Conservation (phyloP, 495 filamentous ascomycete genomes). For the Penicillium verhagenii region DNA sequence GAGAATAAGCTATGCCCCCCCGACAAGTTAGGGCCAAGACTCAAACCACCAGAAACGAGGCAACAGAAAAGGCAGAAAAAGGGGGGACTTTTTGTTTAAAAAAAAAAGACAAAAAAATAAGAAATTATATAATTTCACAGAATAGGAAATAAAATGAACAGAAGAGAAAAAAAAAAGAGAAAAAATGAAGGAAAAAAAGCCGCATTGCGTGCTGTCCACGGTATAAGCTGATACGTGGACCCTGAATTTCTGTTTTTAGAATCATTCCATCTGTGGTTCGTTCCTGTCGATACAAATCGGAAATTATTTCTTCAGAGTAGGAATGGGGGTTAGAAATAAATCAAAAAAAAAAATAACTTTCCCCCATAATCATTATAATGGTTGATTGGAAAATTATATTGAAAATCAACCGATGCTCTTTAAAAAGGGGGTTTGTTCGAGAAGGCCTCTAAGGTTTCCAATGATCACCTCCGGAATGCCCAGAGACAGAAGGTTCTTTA, state of each 20-base stretch:
- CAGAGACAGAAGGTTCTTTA: conserved; percentile 26
- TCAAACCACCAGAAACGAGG: background rate
- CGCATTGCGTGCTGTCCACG: conserved; percentile 14
- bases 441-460: conserved; percentile 21
- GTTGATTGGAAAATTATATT: no score
- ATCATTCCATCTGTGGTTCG: conserved; percentile 27
- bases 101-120: background rate
- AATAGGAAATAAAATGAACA: conserved; percentile 2
- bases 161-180: conserved; percentile 1
- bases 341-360: background rate
- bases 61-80: conserved; percentile 11
- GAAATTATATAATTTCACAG: background rate
- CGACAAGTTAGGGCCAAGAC: conserved; percentile 9
- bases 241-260: conserved; percentile 35
- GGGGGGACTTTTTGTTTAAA: background rate
- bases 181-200: conserved; percentile 5
- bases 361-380: no score
- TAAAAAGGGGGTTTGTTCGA: conserved; percentile 10
- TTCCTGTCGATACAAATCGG: conserved; percentile 3
- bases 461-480: conserved; percentile 25
- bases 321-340: background rate
- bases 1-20: conserved; percentile 21
- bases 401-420: background rate
- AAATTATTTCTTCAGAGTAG: no score
- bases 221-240: conserved; percentile 24